These are phyloP conservation scores for Secale cereale DNA, from an alignment of 176 grass and related monocot genomes.

Conservation along the genomic window DNA sequence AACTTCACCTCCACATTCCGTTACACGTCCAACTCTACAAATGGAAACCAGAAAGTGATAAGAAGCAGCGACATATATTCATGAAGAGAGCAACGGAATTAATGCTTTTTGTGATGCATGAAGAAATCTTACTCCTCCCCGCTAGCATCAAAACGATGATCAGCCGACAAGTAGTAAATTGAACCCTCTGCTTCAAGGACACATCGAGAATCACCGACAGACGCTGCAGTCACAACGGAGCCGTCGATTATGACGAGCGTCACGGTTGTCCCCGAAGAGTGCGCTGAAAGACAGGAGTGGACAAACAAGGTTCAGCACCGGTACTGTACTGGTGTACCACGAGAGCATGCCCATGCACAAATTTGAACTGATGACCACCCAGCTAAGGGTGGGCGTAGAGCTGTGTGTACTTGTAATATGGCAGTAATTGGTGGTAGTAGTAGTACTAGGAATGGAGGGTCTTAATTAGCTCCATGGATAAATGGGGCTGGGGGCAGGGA, in stretches of 20 bases:
- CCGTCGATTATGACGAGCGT: slow-evolving; percentile 94
- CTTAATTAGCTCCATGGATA: slow-evolving; percentile 10
- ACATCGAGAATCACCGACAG: slow-evolving; percentile 80
- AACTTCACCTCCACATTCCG: slow-evolving; percentile 86
- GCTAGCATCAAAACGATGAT: slow-evolving; percentile 80
- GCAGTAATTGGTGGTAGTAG: not conserved
- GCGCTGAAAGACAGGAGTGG: slow-evolving; percentile 42
- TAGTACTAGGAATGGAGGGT: not conserved
- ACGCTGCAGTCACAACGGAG: slow-evolving; percentile 65
- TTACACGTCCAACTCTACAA: slow-evolving; percentile 79
- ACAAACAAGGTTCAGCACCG: not conserved
- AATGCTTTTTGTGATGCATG: not conserved
- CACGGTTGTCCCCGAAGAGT: slow-evolving; percentile 80
- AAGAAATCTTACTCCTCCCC: slow-evolving; percentile 69
- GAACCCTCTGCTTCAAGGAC: slow-evolving; percentile 81
- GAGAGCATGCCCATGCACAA: not conserved
- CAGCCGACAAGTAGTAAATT: slow-evolving; percentile 71
- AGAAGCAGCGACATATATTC: not conserved
- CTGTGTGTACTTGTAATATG: not conserved
- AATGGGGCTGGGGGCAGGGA: not conserved
- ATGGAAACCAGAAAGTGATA: slow-evolving; percentile 1
- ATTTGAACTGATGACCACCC: not conserved
- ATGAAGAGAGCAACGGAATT: not conserved
- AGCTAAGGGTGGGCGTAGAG: not conserved
- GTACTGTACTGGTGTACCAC: not conserved